Evolutionary conservation across 2,329 filamentous ascomycete species (phyloP), one percentile per base, ranked within the genome.

Genomic region (Calonectria multiphialidica): DNA sequence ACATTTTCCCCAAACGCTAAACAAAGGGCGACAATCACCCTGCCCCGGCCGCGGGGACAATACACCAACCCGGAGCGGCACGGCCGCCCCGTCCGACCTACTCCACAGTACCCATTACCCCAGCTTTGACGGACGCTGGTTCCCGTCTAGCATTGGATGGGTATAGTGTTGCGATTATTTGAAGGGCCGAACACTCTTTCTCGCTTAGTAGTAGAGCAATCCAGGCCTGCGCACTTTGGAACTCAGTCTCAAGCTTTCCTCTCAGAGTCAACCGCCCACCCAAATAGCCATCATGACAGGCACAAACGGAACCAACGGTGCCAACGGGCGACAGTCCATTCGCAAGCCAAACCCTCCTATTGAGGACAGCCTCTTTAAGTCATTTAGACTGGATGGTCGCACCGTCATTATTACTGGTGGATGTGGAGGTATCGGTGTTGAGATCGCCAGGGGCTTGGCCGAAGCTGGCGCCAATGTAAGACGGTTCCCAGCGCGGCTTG

Each of bases 331-430:
- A n/a, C 61, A 71, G 63, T 75, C 74, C 23, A 75, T 75, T 25
- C 74, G 74, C n/a, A 74, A 71, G 23, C 72, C 74, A 30, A 75
- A 74, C 85, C 74, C 74, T 35, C 72, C 72, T 25, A 53, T 76
- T 21, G 67, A 75, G 49, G 74, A 76, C 42, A 76, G 74, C 50
- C 47, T 76, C 33, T 76, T 76, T 65, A 73, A 76, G 40, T 73
- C 72, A 2, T 70, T 76, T 15, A 67, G 74, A 18, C 57, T 76
- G 3, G 74, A 76, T 55, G 73, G 73, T 7, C 72, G 74, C 21
- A 76, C 73, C 5, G 75, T 73, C 2, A 77, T 77, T 35, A 74
- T 74, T 59, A 74, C 73, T 15, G 73, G 73, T 30, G 73, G 73
- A 15, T 67, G 66, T 63, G 73, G 73, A 47, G 73, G 71, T 23